Conservation (phyloP, 257 asterid species). For the Datura wrightii region DNA sequence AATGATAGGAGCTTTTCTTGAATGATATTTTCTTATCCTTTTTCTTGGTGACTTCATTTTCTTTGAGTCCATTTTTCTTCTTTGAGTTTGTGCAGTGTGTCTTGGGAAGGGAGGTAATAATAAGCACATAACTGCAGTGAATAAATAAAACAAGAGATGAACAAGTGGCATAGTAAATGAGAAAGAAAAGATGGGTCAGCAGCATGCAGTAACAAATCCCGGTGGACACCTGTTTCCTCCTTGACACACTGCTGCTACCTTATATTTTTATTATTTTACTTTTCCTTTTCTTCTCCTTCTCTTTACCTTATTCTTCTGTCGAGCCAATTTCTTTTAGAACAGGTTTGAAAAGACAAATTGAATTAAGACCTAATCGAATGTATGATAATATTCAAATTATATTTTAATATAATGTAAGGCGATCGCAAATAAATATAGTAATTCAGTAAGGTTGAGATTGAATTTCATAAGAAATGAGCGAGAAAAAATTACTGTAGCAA, state of each 20-base stretch:
- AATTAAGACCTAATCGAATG: too few relatives aligned
- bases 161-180: constrained; percentile 34
- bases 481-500: too few relatives aligned
- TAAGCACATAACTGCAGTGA: too few relatives aligned
- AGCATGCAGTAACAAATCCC: constrained; percentile 22
- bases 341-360: too few relatives aligned
- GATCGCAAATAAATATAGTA: too few relatives aligned
- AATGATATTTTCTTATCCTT: constrained; percentile 34
- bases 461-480: too few relatives aligned
- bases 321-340: background rate
- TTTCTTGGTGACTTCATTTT: constrained; percentile 35
- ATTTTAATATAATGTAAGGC: too few relatives aligned
- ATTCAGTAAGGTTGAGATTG: too few relatives aligned
- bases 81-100: background rate
- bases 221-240: constrained; percentile 30
- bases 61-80: background rate
- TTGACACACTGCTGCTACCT: background rate
- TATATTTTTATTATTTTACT: background rate
- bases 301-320: background rate
- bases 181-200: constrained; percentile 31
- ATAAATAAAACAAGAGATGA: constrained; percentile 15
- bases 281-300: background rate
- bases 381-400: too few relatives aligned
- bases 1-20: constrained; percentile 38
- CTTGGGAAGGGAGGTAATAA: constrained; percentile 23